Base-by-base conservation (phyloP, 192 early-diverging fungal species). In the Coemansia sp. region DNA sequence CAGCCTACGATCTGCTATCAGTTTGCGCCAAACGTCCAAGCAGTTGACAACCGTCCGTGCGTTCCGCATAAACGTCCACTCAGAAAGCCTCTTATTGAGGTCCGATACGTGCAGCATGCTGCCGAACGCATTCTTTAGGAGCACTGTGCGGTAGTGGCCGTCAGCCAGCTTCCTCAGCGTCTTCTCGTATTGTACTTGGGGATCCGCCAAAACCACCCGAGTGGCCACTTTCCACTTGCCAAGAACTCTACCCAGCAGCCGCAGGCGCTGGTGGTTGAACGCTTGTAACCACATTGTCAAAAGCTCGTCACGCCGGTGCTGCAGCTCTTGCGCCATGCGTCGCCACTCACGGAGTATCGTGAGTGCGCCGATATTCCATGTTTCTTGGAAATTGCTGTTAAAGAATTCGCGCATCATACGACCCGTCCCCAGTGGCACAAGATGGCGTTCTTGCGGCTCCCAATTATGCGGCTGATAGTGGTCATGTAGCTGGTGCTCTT, bases 281-380 rank as follows among this genome's bases (percentile, higher is more conserved):
- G 72, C 78, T 4, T 57, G 42, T 5, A 28, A 48, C 77, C 77
- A 79, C 64, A 64, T 67, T n/a, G 21, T 6, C 16, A 70, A 30
- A 12, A 79, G 33, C 52, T 73, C 64, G 9, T 79, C 64, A 35
- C 77, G 77, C 26, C 70, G 67, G 1, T 2, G 25, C 29, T 43
- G 59, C 35, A 31, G 21, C 10, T 59, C 64, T 21, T 49, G 30
- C 10, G 78, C 71, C 66, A 81, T 81, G 4, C 42, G 26, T 0
- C 55, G 66, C 78, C 78, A 81, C 34, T 35, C 35, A 25, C 73
- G 78, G 16, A 81, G 40, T 0, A 81, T 58, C 18, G 61, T 12
- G 1, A 63, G 37, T 15, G 69, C 48, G 1, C 66, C 69, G 23
- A 81, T 75, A 15, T 68, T 63, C 60, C 60, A 63, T 26, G 65